Percentiles rank a stretch among this genome's conserved stretches.
Conservation (phyloP, 305 asterid species). For the Fraxinus platypoda region DNA sequence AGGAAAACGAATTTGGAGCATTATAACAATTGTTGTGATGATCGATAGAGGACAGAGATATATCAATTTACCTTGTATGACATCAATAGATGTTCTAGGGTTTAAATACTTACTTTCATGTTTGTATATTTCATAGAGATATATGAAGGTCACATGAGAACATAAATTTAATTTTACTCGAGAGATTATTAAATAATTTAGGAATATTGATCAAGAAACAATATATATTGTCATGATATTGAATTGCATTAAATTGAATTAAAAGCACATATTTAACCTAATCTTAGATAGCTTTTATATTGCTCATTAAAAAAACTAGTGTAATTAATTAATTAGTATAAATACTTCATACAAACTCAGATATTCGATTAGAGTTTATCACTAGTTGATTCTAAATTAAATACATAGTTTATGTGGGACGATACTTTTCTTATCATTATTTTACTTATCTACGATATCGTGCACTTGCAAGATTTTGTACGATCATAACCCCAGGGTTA, state of each 20-base stretch:
- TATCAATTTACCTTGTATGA: no score
- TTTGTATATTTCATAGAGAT: not conserved
- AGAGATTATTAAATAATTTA: no score
- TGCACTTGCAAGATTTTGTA: not conserved
- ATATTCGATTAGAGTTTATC: not conserved
- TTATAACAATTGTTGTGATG: no score
- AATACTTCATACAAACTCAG: not conserved
- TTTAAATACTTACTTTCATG: not conserved
- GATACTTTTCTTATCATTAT: not conserved
- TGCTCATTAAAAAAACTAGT: not conserved
- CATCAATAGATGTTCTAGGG: no score
- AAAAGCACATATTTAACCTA: not conserved
- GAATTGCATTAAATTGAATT: not conserved
- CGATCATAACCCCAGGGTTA: not conserved
- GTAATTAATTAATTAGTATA: no score
- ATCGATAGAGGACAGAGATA: no score
- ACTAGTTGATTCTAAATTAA: not conserved
- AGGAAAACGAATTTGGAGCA: no score
- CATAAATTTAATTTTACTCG: not conserved
- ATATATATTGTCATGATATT: not conserved
- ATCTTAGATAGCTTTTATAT: no score
- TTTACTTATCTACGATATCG: not conserved
- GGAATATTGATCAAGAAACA: not conserved
- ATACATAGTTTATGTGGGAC: not conserved
- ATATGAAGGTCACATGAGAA: not conserved